These are phyloP conservation scores for Centrapalus pauciflorus DNA, from an alignment of 129 eudicot genomes.

Conservation along the genomic window DNA sequence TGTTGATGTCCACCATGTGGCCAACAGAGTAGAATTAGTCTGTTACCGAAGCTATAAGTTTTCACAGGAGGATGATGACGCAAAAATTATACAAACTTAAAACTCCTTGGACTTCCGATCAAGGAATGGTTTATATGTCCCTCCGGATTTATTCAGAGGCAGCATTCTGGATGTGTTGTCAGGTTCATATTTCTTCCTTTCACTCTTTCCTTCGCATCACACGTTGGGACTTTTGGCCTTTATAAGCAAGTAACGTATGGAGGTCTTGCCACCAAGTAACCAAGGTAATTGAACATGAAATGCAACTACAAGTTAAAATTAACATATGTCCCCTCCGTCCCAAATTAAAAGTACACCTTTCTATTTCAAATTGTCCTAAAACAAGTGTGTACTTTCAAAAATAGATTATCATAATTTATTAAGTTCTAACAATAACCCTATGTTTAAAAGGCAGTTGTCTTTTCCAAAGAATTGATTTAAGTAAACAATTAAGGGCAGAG, in stretches of 20 bases:
- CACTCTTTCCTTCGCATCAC: neutral
- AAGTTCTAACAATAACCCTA: no score
- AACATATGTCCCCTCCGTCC: no score
- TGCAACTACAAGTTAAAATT: constrained; percentile 15
- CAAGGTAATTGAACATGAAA: neutral
- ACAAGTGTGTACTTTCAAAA: no score
- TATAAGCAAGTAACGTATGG: neutral
- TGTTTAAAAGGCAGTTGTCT: no score
- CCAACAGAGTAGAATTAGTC: neutral
- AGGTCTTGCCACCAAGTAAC: neutral
- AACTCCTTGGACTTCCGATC: neutral
- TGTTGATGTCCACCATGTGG: neutral
- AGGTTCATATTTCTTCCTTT: no score
- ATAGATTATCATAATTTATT: no score
- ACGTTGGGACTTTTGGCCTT: neutral
- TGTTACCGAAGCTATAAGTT: neutral
- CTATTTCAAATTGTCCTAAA: no score
- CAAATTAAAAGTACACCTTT: no score
- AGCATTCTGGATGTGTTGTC: neutral
- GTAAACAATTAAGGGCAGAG: no score
- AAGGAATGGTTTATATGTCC: neutral
- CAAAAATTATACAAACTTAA: neutral
- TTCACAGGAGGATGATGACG: neutral
- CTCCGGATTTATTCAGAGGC: neutral
- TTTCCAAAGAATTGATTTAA: no score